Base-by-base conservation (phyloP, 176 grass and related monocot genomes). In the Panicum miliaceum region DNA sequence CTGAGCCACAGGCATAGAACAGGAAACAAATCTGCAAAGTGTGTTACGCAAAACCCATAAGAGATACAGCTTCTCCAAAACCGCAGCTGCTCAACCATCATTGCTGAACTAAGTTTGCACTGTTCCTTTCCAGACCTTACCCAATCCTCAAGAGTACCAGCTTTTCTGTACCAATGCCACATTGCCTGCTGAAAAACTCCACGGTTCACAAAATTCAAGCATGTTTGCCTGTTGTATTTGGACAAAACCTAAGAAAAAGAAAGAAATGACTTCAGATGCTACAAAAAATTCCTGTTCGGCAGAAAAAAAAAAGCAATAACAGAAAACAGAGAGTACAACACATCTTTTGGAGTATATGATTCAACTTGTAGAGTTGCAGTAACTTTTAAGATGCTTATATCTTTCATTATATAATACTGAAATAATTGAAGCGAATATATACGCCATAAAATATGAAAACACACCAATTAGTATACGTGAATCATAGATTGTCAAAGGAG, bases 21-120 rank as follows among this genome's bases (percentile, higher is more conserved):
- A 88, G 89, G 85, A 82, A 99, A 99, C 64, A 96, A 94, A 78
- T 99, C 91, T 82, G 89, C 46, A 63, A 94, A 99, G 52, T 94
- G 71, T 8, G 58, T 4, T 87, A 92, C 64, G 78, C 96, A 99
- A 85, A 96, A 95, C 4, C 91, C 93, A 67, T 94, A 93, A n/a
- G 85, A 88, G 45, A 99, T 94, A 82, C 90, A 99, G 46, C 78
- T 86, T 77, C 87, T 94, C 96, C 96, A 99, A 74, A 96, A 85
- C 41, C 88, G 83, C 58, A 99, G 88, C 75, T 99, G 96, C 85
- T 96, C 89, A 18, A 94, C 81, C 89, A 96, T 95, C 87, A 99
- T 63, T 29, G 83, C 71, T 73, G 93, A 92, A 85, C 53, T 90
- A 83, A 92, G 69, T 59, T 86, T 94, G 82, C 93, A 91, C 72